Base-by-base conservation (phyloP, 371 early-diverging fungal species). In the Ordospora pajunii region DNA sequence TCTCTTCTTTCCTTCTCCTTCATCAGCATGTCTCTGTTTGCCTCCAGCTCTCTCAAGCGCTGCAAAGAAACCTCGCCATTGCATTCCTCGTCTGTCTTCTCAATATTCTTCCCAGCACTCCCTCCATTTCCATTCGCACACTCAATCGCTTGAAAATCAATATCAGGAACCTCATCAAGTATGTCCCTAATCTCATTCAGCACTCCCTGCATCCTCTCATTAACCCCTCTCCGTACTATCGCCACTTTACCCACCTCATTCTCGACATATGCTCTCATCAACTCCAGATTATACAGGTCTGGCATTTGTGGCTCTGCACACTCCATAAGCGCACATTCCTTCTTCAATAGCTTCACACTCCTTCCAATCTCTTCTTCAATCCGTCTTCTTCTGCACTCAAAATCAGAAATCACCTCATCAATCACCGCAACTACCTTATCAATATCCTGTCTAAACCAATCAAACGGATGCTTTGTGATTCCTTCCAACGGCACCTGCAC, bases 381-480 rank as follows among this genome's bases (percentile, higher is more conserved):
- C 7, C 40, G 11, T n/a, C 22, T 22, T 42, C 44, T 63, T 14
- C 17, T 3, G 5, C 12, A 21, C 0, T 21, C 8, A 22, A 44
- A 46, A 46, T 25, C 37, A 14, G 42, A 23, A n/a, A 49, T 22
- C 6, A 46, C 43, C 6, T 12, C 46, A 11, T 73, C 76, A 17
- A 76, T 45, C 11, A n/a, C 22, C 1, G 49, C 23, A 1, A 71
- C 11, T 17, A 68, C 51, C 5, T 63, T 14, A n/a, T 51, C 43
- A 65, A 67, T 48, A 17, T 79, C 73, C 10, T 25, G 22, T 2
- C 32, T 11, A 17, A 76, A 68, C 32, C 40, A 68, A 46, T 71
- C 68, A 50, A 44, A 76, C 0, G 76, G 80, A 54, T 78, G 40
- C 21, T 37, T 37, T 8, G 0, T 40, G 1, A 73, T 70, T 11